These are phyloP conservation scores for Metschnikowia kunwiensis DNA, from an alignment of 805 yeast species.

Conservation along the genomic window DNA sequence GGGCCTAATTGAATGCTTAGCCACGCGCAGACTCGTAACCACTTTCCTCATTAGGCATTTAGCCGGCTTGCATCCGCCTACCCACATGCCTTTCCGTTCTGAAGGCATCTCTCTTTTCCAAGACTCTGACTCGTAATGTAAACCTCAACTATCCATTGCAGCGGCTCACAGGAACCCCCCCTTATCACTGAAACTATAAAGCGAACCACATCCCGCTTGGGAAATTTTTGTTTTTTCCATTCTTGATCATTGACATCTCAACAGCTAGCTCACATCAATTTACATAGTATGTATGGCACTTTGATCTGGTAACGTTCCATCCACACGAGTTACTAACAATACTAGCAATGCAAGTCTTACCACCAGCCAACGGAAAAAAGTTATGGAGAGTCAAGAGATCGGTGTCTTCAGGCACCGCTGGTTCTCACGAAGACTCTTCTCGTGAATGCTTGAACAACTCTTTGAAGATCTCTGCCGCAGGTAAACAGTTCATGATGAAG, in stretches of 20 bases:
- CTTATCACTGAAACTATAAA: not conserved
- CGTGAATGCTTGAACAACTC: constrained; percentile 42
- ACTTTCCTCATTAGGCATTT: constrained; percentile 3
- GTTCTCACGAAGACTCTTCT: constrained; percentile 21
- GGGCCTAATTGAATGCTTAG: not conserved
- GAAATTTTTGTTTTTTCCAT: not conserved
- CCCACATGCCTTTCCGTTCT: too few species aligned
- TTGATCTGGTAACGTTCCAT: not conserved
- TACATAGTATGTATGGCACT: constrained; percentile 1
- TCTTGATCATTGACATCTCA: not conserved
- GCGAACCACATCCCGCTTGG: not conserved
- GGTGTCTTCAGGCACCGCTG: constrained; percentile 15
- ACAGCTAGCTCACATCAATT: not conserved
- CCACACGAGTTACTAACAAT: constrained; percentile 1
- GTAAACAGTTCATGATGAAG: constrained; percentile 30
- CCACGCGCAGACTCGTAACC: constrained; percentile 6
- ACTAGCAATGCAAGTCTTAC: constrained; percentile 23
- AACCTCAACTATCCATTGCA: too few species aligned
- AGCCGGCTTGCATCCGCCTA: constrained; percentile 2
- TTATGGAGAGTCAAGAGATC: constrained; percentile 43
- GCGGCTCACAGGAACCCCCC: too few species aligned
- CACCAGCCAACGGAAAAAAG: constrained; percentile 45
- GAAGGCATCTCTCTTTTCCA: too few species aligned
- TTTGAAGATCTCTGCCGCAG: constrained; percentile 41
- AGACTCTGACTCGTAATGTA: too few species aligned